Percentiles rank a stretch among this genome's conserved stretches.
phyloP scores from a whole-genome alignment of 768 basidiomycete species.

The Paxillus involutus region DNA sequence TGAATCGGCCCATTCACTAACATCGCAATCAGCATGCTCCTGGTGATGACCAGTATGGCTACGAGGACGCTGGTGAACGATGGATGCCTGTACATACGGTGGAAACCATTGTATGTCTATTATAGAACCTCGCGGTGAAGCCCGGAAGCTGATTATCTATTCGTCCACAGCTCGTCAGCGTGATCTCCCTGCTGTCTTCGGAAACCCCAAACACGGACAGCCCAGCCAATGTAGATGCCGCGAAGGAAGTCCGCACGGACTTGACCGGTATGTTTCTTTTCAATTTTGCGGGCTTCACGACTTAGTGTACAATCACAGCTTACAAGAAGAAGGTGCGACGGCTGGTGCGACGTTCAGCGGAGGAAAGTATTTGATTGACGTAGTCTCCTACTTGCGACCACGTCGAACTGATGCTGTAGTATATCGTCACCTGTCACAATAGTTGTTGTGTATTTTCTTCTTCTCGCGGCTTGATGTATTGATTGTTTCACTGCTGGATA shows the following conservation, averaged over 20 bases:
- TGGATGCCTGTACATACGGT: slow-evolving; percentile 98
- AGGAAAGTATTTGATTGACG: slow-evolving; percentile 75
- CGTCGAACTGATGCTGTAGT: slow-evolving; percentile 10
- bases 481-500: neutral
- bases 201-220: slow-evolving; percentile 91
- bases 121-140: neutral
- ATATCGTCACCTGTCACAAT: slow-evolving; percentile 8
- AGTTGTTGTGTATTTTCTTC: slow-evolving; percentile 2
- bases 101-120: slow-evolving; percentile 80
- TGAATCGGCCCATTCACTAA: neutral
- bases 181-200: slow-evolving; percentile 92
- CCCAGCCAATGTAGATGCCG: slow-evolving; percentile 96
- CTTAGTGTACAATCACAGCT: slow-evolving; percentile 38
- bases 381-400: neutral
- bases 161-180: slow-evolving; percentile 79
- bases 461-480: neutral
- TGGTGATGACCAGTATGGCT: slow-evolving; percentile 95
- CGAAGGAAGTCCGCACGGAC: slow-evolving; percentile 78
- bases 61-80: slow-evolving; percentile 94
- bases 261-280: slow-evolving; percentile 45
- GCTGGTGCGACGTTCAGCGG: slow-evolving; percentile 82
- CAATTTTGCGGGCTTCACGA: neutral
- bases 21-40: slow-evolving; percentile 72
- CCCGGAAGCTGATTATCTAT: neutral
- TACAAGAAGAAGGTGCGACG: slow-evolving; percentile 98